Percentiles rank a stretch among this genome's conserved stretches.
Evolutionary conservation across 1,284 basidiomycete species (phyloP).

Genomic region (Cutaneotrichosporon sp.): DNA sequence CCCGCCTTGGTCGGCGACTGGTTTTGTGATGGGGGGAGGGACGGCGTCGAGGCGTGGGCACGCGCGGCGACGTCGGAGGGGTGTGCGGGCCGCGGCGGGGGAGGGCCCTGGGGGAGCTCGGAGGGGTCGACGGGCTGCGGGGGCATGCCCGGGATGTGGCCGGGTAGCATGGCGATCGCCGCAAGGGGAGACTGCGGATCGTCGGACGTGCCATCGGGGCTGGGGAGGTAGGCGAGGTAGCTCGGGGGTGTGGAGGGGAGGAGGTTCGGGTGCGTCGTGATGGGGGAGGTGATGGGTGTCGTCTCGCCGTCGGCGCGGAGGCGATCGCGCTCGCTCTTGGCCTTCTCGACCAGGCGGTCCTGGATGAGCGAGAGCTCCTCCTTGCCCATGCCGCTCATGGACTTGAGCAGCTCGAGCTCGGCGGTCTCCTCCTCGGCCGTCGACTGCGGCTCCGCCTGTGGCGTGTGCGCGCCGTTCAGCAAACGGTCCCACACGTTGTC

Average conservation of each 20-base stretch:
- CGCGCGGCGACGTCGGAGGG: conserved; percentile 3
- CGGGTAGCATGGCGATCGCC: not conserved
- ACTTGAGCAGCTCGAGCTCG: conserved; percentile 28
- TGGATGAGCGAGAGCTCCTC: conserved; percentile 42
- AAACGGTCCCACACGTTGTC: conserved; percentile 18
- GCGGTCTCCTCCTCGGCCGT: conserved; percentile 18
- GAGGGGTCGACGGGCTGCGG: conserved; percentile 9
- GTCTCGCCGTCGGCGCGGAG: conserved; percentile 22
- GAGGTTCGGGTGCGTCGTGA: not conserved
- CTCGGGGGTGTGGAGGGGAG: not conserved
- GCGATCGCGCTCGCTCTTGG: conserved; percentile 39
- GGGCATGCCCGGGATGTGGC: conserved; percentile 1
- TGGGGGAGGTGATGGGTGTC: conserved; percentile 1
- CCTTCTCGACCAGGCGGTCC: conserved; percentile 40
- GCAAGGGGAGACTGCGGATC: not conserved
- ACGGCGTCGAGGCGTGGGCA: not conserved
- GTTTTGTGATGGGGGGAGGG: not conserved
- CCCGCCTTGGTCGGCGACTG: conserved; percentile 3
- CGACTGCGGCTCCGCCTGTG: not conserved
- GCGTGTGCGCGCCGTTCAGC: conserved; percentile 6
- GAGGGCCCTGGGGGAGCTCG: conserved; percentile 20
- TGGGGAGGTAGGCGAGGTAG: conserved; percentile 1
- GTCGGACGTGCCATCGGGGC: not conserved
- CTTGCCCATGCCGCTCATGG: conserved; percentile 38
- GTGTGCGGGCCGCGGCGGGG: conserved; percentile 18